Evolutionary conservation across 2,329 filamentous ascomycete genomes (phyloP).

Genomic region (Talaromyces pinophilus): DNA sequence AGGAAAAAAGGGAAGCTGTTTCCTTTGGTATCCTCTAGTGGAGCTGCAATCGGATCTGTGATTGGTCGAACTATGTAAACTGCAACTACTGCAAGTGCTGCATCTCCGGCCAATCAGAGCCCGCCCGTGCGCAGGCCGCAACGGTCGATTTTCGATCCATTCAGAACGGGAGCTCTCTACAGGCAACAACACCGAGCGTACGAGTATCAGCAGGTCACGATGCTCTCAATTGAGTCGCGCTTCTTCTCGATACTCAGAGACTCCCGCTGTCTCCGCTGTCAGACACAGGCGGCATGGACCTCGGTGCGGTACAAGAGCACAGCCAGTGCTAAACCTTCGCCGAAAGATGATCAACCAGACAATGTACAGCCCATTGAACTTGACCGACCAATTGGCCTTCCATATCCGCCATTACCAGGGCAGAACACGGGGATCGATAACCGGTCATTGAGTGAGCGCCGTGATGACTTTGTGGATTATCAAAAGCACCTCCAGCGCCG

Average conservation of each 20-base stretch:
- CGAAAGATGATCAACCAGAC: conserved; percentile 27
- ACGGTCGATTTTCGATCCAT: conserved; percentile 26
- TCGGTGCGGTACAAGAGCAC: conserved; percentile 27
- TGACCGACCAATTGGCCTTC: conserved; percentile 78
- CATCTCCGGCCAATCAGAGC: conserved; percentile 8
- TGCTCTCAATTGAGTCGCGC: conserved; percentile 27
- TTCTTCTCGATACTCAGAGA: conserved; percentile 29
- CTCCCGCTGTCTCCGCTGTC: conserved; percentile 39
- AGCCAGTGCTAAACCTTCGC: conserved; percentile 21
- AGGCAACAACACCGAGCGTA: conserved; percentile 5
- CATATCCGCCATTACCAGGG: conserved; percentile 68
- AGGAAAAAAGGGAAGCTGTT: neutral
- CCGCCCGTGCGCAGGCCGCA: conserved; percentile 8
- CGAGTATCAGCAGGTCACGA: conserved; percentile 4
- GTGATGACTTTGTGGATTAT: conserved; percentile 80
- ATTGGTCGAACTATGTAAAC: conserved; percentile 17
- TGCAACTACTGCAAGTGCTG: conserved; percentile 13
- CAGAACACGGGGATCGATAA: conserved; percentile 79
- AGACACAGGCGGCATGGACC: conserved; percentile 34
- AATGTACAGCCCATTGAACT: conserved; percentile 57
- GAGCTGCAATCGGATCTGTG: neutral
- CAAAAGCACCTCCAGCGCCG: conserved; percentile 79
- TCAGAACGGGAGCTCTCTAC: conserved; percentile 14
- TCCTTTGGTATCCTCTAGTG: conserved; percentile 6
- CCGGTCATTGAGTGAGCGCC: conserved; percentile 66